Percentiles rank a stretch among this genome's conserved stretches.
These are phyloP conservation scores for Bertia moriformis DNA, from an alignment of 2,329 filamentous ascomycete species.

Conservation along the genomic window DNA sequence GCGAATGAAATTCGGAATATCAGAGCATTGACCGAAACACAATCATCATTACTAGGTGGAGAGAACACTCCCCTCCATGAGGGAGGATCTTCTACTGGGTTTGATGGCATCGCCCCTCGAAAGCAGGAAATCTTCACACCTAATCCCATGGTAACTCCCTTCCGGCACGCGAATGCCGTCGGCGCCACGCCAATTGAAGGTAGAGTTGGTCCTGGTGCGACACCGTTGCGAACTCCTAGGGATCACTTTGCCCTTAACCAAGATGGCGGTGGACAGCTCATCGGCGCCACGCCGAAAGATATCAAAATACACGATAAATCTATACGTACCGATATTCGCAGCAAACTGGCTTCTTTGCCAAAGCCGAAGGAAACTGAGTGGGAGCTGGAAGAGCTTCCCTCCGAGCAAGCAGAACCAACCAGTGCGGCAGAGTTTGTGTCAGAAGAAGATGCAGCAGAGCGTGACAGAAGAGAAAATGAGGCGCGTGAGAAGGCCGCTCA, in stretches of 20 bases:
- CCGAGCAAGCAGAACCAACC: constrained; percentile 40
- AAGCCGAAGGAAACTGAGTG: constrained; percentile 88
- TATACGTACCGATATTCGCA: constrained; percentile 52
- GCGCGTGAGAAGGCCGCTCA: constrained; percentile 47
- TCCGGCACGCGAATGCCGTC: constrained; percentile 43
- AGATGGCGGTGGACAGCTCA: constrained; percentile 48
- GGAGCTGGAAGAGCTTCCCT: constrained; percentile 55
- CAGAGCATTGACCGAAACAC: constrained; percentile 76
- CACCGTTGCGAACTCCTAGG: constrained; percentile 74
- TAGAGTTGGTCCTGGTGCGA: constrained; percentile 51
- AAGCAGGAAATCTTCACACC: constrained; percentile 76
- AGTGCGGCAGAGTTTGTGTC: background rate
- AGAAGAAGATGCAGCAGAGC: constrained; percentile 35
- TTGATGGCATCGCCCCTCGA: constrained; percentile 70
- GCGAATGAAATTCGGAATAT: constrained; percentile 96
- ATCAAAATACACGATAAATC: constrained; percentile 57
- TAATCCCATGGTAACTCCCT: constrained; percentile 85
- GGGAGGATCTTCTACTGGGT: constrained; percentile 69
- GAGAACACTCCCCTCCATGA: constrained; percentile 86
- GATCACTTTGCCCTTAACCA: constrained; percentile 77
- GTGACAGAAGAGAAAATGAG: constrained; percentile 65
- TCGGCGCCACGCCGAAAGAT: constrained; percentile 65
- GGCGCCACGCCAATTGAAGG: constrained; percentile 51
- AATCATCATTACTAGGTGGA: constrained; percentile 82
- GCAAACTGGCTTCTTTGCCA: constrained; percentile 67